phyloP scores from a whole-genome alignment of 305 asterid genomes.

The Solanum aculeatissimum region DNA sequence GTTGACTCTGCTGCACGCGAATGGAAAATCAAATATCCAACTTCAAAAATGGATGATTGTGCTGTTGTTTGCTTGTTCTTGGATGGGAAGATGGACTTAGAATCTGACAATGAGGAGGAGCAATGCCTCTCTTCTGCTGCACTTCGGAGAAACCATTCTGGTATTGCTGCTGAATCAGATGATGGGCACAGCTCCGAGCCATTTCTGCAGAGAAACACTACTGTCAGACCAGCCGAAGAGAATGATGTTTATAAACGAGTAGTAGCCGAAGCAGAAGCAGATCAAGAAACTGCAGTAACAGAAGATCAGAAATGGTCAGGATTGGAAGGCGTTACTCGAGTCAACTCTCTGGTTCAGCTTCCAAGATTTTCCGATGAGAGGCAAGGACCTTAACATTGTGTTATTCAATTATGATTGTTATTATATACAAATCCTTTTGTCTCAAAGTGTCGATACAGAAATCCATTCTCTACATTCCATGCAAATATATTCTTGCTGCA shows the following conservation, averaged over 20 bases:
- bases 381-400: conserved; percentile 22
- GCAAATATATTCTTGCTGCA: background rate
- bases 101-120: conserved; percentile 74
- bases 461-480: background rate
- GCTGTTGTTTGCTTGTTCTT: conserved; percentile 85
- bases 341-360: conserved; percentile 73
- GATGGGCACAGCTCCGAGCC: conserved; percentile 59
- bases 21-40: conserved; percentile 87
- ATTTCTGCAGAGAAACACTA: conserved; percentile 62
- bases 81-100: conserved; percentile 82
- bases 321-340: conserved; percentile 79
- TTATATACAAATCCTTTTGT: background rate
- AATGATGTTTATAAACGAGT: conserved; percentile 24
- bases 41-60: conserved; percentile 94
- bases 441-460: background rate
- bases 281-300: conserved; percentile 9
- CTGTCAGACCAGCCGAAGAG: conserved; percentile 66
- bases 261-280: conserved; percentile 21
- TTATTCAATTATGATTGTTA: background rate
- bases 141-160: conserved; percentile 56
- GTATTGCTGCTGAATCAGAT: conserved; percentile 54
- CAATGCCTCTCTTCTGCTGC: conserved; percentile 76
- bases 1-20: conserved; percentile 82
- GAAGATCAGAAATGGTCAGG: conserved; percentile 80
- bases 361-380: conserved; percentile 66